Percentiles rank a stretch among this genome's conserved stretches.
These are phyloP conservation scores for Blastomyces parvus DNA, from an alignment of 2,329 filamentous ascomycete species.

Conservation along the genomic window DNA sequence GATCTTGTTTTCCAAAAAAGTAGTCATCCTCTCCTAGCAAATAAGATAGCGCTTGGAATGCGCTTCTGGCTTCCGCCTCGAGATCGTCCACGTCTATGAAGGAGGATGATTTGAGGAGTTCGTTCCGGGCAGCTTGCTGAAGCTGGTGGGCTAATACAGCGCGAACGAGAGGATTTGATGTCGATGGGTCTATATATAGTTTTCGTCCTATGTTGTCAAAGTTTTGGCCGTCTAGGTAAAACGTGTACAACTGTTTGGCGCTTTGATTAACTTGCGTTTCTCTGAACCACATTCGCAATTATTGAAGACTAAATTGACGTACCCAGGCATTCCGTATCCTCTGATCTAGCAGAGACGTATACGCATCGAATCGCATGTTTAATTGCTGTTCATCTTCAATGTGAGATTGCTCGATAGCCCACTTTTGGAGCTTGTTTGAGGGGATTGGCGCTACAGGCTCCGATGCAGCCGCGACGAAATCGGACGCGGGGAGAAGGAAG, in stretches of 20 bases:
- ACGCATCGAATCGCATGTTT: conserved; percentile 50
- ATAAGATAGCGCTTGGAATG: conserved; percentile 52
- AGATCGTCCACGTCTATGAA: conserved; percentile 49
- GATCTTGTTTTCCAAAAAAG: conserved; percentile 50
- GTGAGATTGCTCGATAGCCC: conserved; percentile 47
- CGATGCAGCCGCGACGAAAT: conserved; percentile 22
- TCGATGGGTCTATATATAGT: conserved; percentile 61
- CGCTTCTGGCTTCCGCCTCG: conserved; percentile 51
- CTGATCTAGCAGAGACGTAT: conserved; percentile 66
- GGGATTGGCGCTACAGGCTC: conserved; percentile 43
- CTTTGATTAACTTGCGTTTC: conserved; percentile 1
- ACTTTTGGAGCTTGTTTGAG: conserved; percentile 59
- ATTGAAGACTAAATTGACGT: conserved; percentile 20
- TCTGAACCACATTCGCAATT: conserved; percentile 5
- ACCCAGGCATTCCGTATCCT: conserved; percentile 81
- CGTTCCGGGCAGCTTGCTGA: conserved; percentile 59
- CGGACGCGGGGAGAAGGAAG: conserved; percentile 58
- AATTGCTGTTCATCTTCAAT: conserved; percentile 41
- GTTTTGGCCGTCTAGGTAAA: conserved; percentile 68
- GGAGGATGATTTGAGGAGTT: conserved; percentile 55
- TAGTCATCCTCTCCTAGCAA: conserved; percentile 50
- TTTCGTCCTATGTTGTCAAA: conserved; percentile 53
- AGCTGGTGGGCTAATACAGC: conserved; percentile 56
- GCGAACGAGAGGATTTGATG: conserved; percentile 53
- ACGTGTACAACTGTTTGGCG: conserved; percentile 54